Base-by-base conservation (phyloP, 768 basidiomycete species). In the Tulasnella sp. region DNA sequence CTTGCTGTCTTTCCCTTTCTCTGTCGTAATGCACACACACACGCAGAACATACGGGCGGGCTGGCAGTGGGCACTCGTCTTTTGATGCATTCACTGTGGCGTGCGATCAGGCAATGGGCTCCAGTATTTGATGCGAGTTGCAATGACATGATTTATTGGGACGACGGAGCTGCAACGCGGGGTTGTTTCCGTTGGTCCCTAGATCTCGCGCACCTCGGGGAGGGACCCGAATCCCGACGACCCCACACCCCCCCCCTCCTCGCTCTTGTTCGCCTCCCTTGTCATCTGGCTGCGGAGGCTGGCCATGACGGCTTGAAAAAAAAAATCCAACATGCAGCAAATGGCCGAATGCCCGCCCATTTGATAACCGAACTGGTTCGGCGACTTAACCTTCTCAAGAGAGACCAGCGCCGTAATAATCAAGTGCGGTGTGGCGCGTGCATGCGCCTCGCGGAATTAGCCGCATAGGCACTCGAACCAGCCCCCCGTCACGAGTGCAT, bases 11-110 rank as follows among this genome's bases (percentile, higher is more conserved):
- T 23, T 57, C 57, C 51, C 51, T 55, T 55, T 55, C 51, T 16
- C n/a, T 61, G 57, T 61, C 57, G 57, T 61, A 61, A 61, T 26
- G 23, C 20, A 61, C 57, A 61, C 40, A 13, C 40, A 40, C 35
- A 5, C 35, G 5, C 35, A 35, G 40, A 9, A 40, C 11, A 40
- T 9, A 40, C 40, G 40, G 40, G 40, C 40, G 40, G 40, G 40
- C 40, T 40, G 29, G 23, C 23, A 61, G 26, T 61, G 57, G 57
- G 57, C 57, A 61, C 23, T 61, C n/a, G 11, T 61, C 1, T 61
- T n/a, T 61, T 61, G 57, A 61, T 61, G 57, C 29, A 61, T 16
- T 61, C 57, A 61, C 57, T 61, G 57, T 61, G 57, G 57, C 57
- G 57, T 61, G 4, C 6, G 11, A 26, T 61, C n/a, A 23, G 3